Evolutionary conservation across 495 filamentous ascomycete genomes (phyloP).

Genomic region (Tuber microsphaerosporum): DNA sequence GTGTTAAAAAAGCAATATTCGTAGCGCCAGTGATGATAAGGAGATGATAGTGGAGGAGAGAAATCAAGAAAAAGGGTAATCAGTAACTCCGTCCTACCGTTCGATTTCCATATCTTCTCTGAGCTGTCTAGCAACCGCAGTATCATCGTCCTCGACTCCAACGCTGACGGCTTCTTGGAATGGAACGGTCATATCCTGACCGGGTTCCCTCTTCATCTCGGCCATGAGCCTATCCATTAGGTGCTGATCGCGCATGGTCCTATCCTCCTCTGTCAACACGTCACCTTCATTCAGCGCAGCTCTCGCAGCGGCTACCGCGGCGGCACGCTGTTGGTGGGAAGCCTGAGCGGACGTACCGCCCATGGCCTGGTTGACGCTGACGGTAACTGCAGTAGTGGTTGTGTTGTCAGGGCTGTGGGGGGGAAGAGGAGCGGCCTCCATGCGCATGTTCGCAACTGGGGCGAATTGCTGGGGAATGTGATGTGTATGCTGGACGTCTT

Average conservation of each 20-base stretch:
- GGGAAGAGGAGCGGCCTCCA: neutral
- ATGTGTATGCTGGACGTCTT: slow-evolving; percentile 39
- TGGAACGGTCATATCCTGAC: slow-evolving; percentile 11
- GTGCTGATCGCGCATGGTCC: slow-evolving; percentile 37
- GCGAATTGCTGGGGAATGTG: slow-evolving; percentile 26
- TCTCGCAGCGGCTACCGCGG: slow-evolving; percentile 33
- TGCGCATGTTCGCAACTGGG: slow-evolving; percentile 32
- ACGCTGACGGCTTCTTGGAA: slow-evolving; percentile 24
- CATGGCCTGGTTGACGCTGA: slow-evolving; percentile 4
- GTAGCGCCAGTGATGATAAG: neutral
- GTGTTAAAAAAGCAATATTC: slow-evolving; percentile 11
- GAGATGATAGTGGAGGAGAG: slow-evolving; percentile 42
- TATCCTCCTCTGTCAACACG: slow-evolving; percentile 37
- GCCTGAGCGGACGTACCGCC: neutral
- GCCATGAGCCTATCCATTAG: slow-evolving; percentile 40
- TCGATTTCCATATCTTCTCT: slow-evolving; percentile 28
- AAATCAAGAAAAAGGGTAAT: slow-evolving; percentile 44
- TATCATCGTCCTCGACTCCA: slow-evolving; percentile 24
- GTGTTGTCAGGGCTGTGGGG: slow-evolving; percentile 9
- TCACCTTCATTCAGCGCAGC: slow-evolving; percentile 37
- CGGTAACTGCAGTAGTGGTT: slow-evolving; percentile 11
- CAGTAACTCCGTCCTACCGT: slow-evolving; percentile 13
- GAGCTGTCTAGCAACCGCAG: slow-evolving; percentile 25
- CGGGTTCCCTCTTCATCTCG: slow-evolving; percentile 37
- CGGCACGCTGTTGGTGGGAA: slow-evolving; percentile 29